Evolutionary conservation across 306 rosid species (phyloP), one percentile per base, ranked within the genome.

Genomic region (Quercus robur): DNA sequence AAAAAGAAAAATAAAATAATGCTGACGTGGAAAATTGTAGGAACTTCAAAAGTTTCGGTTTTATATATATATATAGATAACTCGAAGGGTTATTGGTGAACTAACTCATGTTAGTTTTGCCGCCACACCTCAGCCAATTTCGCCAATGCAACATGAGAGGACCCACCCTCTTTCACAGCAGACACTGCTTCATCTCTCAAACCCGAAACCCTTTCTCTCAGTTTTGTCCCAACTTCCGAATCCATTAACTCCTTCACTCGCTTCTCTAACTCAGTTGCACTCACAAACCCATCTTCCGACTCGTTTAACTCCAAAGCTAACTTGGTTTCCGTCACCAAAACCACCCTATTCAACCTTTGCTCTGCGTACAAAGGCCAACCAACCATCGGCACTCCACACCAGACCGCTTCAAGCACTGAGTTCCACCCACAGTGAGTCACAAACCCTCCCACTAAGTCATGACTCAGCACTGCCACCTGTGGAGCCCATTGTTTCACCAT

Each of bases 371-470:
- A 12, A 35, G 85, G 88, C 88, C 88, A 85, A 5, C 83, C 81
- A 38, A 75, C 73, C 88, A 85, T 81, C 5, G 88, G 88, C 5
- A 85, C 81, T 0, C 83, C 85, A 4, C 38, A 41, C 9, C 17
- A 25, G 30, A 83, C 28, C 3, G 74, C 77, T 11, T 83, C 86
- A 72, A 83, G 4, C 82, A 81, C 82, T 12, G 87, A 82, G 79
- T 78, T 82, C 87, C 87, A 80, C 19, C 87, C 87, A 17, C 85
- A 85, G 15, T 85, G 88, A 49, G 83, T 81, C 83, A 85, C 83
- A 21, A 81, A 81, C 30, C 75, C 85, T 9, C 85, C 83, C 55
- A 81, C 83, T 6, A 81, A 80, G 52, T 41, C 26, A 26, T 67
- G 72, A 3, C 51, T 81, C 68, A 55, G 58, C 25, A 75, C 71